Evolutionary conservation across 2,329 filamentous ascomycete species (phyloP).

Genomic region (Aspergillus brunneoviolaceus): DNA sequence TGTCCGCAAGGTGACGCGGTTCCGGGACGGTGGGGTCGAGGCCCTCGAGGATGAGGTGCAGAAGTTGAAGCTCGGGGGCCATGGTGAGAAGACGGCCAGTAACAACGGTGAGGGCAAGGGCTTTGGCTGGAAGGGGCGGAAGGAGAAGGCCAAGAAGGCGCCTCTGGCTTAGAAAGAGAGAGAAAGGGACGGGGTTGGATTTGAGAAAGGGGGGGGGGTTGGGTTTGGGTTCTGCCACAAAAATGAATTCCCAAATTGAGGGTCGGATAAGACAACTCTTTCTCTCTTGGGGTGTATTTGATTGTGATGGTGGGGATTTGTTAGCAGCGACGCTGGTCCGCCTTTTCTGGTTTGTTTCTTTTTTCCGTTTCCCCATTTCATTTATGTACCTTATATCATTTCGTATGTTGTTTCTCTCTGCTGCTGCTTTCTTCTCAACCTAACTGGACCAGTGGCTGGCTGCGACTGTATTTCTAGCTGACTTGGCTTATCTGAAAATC

Average conservation of each 20-base stretch:
- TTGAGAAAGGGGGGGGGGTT: no score
- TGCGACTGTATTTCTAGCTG: neutral
- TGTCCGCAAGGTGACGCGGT: conserved; percentile 78
- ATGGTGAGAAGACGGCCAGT: conserved; percentile 17
- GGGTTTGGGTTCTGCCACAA: no score
- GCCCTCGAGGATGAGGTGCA: conserved; percentile 64
- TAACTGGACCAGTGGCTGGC: neutral
- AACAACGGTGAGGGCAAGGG: no score
- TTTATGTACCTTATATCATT: neutral
- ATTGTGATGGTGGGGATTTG: neutral
- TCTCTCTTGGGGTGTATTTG: neutral
- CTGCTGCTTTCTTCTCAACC: neutral
- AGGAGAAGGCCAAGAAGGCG: no score
- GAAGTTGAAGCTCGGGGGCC: conserved; percentile 55
- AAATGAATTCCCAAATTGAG: no score
- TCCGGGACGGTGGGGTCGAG: conserved; percentile 64
- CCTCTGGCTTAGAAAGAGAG: no score
- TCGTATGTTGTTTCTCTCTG: neutral
- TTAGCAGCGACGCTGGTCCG: neutral
- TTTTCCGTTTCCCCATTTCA: neutral
- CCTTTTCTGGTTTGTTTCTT: neutral
- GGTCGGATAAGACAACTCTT: no score
- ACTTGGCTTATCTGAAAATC: neutral
- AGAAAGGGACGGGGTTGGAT: no score
- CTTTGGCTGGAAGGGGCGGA: no score